These are phyloP conservation scores for Sextonia rubra DNA, from an alignment of 164 flowering plant genomes.

Conservation along the genomic window DNA sequence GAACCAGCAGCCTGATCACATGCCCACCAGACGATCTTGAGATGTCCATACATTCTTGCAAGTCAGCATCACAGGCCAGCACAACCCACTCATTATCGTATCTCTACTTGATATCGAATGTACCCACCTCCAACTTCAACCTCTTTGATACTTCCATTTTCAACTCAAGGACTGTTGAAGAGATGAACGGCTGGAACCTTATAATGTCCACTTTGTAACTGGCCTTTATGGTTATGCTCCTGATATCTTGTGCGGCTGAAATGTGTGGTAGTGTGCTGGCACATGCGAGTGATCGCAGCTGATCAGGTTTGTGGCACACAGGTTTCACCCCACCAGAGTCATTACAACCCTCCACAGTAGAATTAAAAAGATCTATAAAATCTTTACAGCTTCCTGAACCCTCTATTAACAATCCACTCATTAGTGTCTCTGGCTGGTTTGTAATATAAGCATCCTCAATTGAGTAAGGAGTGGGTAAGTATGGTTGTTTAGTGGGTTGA, in stretches of 20 bases:
- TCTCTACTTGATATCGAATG: conserved; percentile 85
- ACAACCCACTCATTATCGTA: conserved; percentile 82
- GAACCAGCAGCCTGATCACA: conserved; percentile 57
- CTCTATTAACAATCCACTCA: conserved; percentile 59
- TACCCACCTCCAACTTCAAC: conserved; percentile 74
- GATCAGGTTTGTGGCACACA: conserved; percentile 23
- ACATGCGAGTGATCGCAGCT: conserved; percentile 22
- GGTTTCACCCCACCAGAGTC: conserved; percentile 27
- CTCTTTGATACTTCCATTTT: conserved; percentile 84
- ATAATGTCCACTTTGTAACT: conserved; percentile 73
- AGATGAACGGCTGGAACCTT: conserved; percentile 52
- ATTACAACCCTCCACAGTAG: conserved; percentile 30
- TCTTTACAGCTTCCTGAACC: conserved; percentile 88
- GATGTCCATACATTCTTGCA: conserved; percentile 76
- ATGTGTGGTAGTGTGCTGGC: conserved; percentile 16
- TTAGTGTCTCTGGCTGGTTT: conserved; percentile 32
- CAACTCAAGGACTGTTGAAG: conserved; percentile 51
- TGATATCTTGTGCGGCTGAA: conserved; percentile 39
- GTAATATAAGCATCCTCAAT: conserved; percentile 27
- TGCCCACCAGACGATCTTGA: conserved; percentile 52
- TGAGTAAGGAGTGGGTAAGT: conserved; percentile 29
- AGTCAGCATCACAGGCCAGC: conserved; percentile 78
- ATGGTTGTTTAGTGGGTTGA: conserved; percentile 24
- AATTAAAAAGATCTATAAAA: conserved; percentile 54
- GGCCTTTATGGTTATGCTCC: conserved; percentile 67